These are phyloP conservation scores for Chalciporus piperatus DNA, from an alignment of 768 basidiomycete species.

Conservation along the genomic window DNA sequence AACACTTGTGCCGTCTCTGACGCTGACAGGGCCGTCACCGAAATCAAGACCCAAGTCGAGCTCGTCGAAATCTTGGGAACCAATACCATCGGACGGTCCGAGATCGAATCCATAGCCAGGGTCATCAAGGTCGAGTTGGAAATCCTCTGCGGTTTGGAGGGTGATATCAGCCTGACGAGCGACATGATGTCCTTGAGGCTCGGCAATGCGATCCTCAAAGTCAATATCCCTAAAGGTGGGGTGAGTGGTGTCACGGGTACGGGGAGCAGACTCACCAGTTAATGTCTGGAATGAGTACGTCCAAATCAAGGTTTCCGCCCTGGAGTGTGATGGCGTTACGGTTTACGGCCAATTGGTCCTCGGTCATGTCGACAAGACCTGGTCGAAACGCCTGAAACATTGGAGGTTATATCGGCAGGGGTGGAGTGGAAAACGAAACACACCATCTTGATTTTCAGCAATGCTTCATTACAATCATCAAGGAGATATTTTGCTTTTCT, in stretches of 20 bases:
- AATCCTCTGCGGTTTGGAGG: constrained; percentile 72
- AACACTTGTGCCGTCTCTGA: constrained; percentile 47
- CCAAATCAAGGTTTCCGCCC: constrained; percentile 72
- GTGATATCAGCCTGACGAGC: constrained; percentile 88
- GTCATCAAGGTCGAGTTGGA: constrained; percentile 61
- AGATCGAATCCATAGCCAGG: constrained; percentile 69
- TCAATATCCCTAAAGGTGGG: constrained; percentile 64
- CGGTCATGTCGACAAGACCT: constrained; percentile 93
- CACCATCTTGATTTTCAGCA: constrained; percentile 95
- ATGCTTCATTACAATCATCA: constrained; percentile 96
- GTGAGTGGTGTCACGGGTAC: constrained; percentile 6
- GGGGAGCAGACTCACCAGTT: constrained; percentile 56
- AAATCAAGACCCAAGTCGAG: constrained; percentile 78
- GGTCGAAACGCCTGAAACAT: constrained; percentile 81
- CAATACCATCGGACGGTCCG: constrained; percentile 78
- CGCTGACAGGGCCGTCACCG: constrained; percentile 52
- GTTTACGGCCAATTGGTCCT: constrained; percentile 85
- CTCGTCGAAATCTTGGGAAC: constrained; percentile 75
- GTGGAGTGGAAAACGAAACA: constrained; percentile 1
- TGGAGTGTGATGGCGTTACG: constrained; percentile 88
- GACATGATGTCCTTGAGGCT: constrained; percentile 73
- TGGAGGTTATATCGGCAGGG: not conserved
- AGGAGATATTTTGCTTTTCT: constrained; percentile 96
- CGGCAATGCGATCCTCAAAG: constrained; percentile 62
- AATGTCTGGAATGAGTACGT: constrained; percentile 74